These are phyloP conservation scores for Waitea zeae DNA, from an alignment of 1,284 basidiomycete genomes.

Conservation along the genomic window DNA sequence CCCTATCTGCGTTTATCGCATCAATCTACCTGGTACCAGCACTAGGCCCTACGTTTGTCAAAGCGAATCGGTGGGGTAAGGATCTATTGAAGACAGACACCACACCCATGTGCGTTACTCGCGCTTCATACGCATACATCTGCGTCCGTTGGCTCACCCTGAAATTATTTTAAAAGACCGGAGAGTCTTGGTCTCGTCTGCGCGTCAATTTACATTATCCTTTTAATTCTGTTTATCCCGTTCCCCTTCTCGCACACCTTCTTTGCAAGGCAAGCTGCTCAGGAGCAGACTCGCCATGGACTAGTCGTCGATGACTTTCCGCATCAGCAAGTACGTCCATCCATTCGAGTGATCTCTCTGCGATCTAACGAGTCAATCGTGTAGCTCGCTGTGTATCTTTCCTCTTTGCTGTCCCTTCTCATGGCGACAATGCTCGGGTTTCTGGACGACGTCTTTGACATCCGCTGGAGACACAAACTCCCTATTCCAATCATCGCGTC, in stretches of 20 bases:
- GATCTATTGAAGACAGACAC: conserved; percentile 69
- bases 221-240: conserved; percentile 77
- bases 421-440: conserved; percentile 92
- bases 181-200: conserved; percentile 88
- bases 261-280: conserved; percentile 21
- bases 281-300: conserved; percentile 31
- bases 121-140: background rate
- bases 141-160: conserved; percentile 1
- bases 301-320: conserved; percentile 60
- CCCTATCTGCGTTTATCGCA: conserved; percentile 60
- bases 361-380: background rate
- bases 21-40: conserved; percentile 61
- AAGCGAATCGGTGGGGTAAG: conserved; percentile 60
- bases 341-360: background rate
- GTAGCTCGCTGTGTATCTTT: conserved; percentile 83
- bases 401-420: conserved; percentile 78
- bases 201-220: conserved; percentile 76
- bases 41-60: conserved; percentile 57
- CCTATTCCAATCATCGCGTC: conserved; percentile 94
- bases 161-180: conserved; percentile 35
- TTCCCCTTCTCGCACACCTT: conserved; percentile 74
- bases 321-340: conserved; percentile 68
- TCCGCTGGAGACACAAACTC: conserved; percentile 95
- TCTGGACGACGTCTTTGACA: conserved; percentile 96
- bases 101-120: conserved; percentile 49